Percentiles rank a stretch among this genome's conserved stretches.
Conservation (phyloP, 768 basidiomycete species). For the Austroboletus eburneus region DNA sequence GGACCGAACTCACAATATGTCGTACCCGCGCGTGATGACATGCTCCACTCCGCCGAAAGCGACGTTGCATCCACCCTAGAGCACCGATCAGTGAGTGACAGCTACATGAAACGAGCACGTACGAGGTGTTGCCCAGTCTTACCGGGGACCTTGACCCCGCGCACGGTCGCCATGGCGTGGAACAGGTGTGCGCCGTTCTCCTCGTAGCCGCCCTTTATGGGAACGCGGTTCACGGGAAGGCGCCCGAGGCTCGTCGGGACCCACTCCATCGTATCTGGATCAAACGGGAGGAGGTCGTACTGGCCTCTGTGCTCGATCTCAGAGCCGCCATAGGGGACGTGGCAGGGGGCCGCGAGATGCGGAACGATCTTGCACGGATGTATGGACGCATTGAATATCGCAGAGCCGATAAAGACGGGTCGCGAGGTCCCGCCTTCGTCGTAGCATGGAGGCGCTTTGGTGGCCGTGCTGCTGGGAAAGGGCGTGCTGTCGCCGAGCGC, state of each 20-base stretch:
- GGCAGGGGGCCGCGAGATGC: conserved; percentile 45
- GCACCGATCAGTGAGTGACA: not conserved
- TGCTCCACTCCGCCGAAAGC: conserved; percentile 39
- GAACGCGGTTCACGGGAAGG: conserved; percentile 52
- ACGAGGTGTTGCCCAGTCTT: conserved; percentile 72
- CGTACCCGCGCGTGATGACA: conserved; percentile 36
- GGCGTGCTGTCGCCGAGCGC: conserved; percentile 39
- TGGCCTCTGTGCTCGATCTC: conserved; percentile 62
- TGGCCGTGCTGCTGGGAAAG: conserved; percentile 38
- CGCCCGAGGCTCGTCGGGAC: conserved; percentile 57
- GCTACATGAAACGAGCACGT: conserved; percentile 16
- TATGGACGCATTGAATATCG: conserved; percentile 59
- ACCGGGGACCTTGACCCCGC: conserved; percentile 60
- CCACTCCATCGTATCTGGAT: conserved; percentile 67
- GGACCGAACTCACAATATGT: conserved; percentile 37
- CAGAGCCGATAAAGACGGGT: conserved; percentile 71
- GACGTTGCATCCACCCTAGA: conserved; percentile 40
- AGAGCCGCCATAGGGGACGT: conserved; percentile 59
- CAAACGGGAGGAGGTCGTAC: conserved; percentile 73
- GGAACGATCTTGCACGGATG: conserved; percentile 83
- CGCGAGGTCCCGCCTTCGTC: conserved; percentile 51
- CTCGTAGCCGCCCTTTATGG: conserved; percentile 75
- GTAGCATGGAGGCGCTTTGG: conserved; percentile 48
- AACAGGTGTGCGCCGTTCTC: conserved; percentile 62
- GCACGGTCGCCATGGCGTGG: conserved; percentile 55